Evolutionary conservation across 208 protist species (phyloP).

Genomic region (Zelonia costaricensis): DNA sequence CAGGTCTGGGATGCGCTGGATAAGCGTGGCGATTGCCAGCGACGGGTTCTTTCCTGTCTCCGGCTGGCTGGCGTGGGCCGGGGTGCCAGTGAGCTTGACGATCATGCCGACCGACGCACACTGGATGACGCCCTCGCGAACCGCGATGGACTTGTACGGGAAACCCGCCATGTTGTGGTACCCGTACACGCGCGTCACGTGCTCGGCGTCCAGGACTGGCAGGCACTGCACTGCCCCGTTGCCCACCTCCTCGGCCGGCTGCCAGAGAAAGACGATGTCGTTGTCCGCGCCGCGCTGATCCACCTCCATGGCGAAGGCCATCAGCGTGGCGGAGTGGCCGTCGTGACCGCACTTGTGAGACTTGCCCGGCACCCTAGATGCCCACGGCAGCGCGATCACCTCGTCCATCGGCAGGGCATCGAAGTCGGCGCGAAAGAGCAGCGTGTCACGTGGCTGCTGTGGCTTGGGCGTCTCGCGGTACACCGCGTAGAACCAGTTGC

Average conservation of each 20-base stretch:
- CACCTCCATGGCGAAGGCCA: constrained; percentile 48
- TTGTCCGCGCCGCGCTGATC: constrained; percentile 41
- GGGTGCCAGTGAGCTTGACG: constrained; percentile 35
- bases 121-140: constrained; percentile 41
- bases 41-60: constrained; percentile 42
- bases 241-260: constrained; percentile 44
- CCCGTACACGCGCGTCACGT: constrained; percentile 39
- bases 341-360: constrained; percentile 49
- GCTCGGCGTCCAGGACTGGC: constrained; percentile 39
- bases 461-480: constrained; percentile 28
- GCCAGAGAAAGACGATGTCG: constrained; percentile 50
- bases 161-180: constrained; percentile 50
- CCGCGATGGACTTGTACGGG: constrained; percentile 30
- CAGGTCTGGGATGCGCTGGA: constrained; percentile 35
- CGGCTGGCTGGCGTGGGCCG: constrained; percentile 40
- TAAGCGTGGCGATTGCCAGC: constrained; percentile 35
- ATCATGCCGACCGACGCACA: constrained; percentile 48
- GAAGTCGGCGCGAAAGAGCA: constrained; percentile 45
- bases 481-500: constrained; percentile 43
- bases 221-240: constrained; percentile 38
- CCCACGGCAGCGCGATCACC: constrained; percentile 37
- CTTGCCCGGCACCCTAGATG: constrained; percentile 38
- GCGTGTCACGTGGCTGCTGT: constrained; percentile 24
- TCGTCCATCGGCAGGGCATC: constrained; percentile 46
- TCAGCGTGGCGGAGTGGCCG: constrained; percentile 39